Base-by-base conservation (phyloP, 352 stramenopile genomes). In the Globisporangium perplexum region DNA sequence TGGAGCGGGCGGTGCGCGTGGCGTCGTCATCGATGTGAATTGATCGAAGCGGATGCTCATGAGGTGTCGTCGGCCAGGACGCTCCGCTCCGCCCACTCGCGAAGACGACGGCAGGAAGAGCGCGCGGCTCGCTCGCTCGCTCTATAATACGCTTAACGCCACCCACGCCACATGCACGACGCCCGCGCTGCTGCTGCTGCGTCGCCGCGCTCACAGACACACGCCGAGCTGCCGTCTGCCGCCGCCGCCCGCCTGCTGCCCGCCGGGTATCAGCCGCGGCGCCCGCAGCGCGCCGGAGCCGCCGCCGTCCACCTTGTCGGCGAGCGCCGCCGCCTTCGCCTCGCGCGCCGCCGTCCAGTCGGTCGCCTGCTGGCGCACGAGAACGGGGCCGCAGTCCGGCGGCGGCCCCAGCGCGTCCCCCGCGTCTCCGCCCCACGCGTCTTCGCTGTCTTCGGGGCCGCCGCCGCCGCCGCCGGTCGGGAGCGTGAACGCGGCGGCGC, bases 361-460 rank as follows among this genome's bases (percentile, higher is more conserved):
- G 47, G 55, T 66, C 28, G 69, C 69, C 45, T 72, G 59, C 60
- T 77, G 69, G 0, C 69, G 66, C 53, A 69, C 59, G n/a, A 77
- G 45, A 52, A 51, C 47, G 6, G 69, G 66, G 24, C 65, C 60
- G 17, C 33, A 56, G 36, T 60, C 51, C 23, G 69, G 69, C 38
- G 69, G 69, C 17, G 69, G 59, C 2, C 69, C 69, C 5, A 77
- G 46, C 28, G 33, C 33, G 33, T 39, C 33, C 12, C 12, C 30
- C 30, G 30, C 30, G 33, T 12, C 11, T 39, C 14, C 33, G 14
- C 12, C 12, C 33, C 33, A 39, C 2, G 11, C 33, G 33, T 2
- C 33, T 0, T 39, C 33, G 33, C 7, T 12, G 33, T 18, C 3
- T 7, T 18, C 33, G 12, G 14, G 33, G 30, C 30, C 8, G 14